Conservation (phyloP, 1,284 basidiomycete species). For the Microbotryomycetes sp. region DNA sequence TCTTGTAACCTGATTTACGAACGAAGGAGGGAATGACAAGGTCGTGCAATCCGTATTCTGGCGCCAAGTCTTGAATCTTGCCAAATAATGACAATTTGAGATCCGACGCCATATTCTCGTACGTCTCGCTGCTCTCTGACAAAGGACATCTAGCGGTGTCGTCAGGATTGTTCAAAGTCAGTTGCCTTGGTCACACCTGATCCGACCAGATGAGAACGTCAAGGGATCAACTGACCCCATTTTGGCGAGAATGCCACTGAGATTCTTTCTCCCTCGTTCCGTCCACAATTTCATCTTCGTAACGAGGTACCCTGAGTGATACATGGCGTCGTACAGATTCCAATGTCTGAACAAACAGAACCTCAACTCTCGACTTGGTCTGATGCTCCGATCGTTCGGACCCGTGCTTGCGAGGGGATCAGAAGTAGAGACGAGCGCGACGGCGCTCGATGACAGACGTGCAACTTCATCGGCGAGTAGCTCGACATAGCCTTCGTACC, state of each 20-base stretch:
- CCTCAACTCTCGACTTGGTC: conserved; percentile 74
- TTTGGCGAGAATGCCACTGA: conserved; percentile 90
- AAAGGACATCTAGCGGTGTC: conserved; percentile 51
- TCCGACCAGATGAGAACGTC: neutral
- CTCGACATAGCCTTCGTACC: conserved; percentile 71
- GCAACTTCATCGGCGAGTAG: conserved; percentile 83
- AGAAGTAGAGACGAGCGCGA: conserved; percentile 16
- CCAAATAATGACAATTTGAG: conserved; percentile 73
- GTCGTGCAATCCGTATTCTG: conserved; percentile 94
- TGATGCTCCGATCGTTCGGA: conserved; percentile 69
- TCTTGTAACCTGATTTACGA: conserved; percentile 80
- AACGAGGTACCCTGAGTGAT: conserved; percentile 92
- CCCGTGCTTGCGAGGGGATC: conserved; percentile 21
- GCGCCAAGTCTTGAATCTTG: conserved; percentile 82
- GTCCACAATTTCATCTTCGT: conserved; percentile 94
- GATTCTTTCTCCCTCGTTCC: conserved; percentile 77
- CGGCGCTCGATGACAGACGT: conserved; percentile 61
- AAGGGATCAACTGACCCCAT: conserved; percentile 69
- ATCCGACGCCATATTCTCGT: conserved; percentile 92
- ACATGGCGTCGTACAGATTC: conserved; percentile 96
- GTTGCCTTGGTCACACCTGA: neutral
- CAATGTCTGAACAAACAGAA: conserved; percentile 96
- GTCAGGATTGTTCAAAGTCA: neutral
- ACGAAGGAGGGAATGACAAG: conserved; percentile 88
- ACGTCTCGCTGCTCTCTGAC: conserved; percentile 84